Evolutionary conservation across 2,329 filamentous ascomycete genomes (phyloP), one percentile per base, ranked within the genome.

Genomic region (Alternaria sp.): DNA sequence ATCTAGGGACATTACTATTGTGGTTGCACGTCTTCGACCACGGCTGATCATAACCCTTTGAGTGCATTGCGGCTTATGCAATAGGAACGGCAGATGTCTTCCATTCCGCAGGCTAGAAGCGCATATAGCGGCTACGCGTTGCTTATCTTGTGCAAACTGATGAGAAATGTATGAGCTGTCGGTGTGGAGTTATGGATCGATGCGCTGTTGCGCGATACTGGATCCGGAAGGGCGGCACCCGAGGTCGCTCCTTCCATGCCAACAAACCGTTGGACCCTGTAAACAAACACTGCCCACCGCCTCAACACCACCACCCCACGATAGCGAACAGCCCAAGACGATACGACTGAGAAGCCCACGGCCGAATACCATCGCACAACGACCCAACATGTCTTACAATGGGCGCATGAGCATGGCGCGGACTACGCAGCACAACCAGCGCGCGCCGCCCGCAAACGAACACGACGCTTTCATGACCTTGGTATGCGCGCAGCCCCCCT

Each of bases 401-500:
- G 80, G 80, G 60, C 82, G 84, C 69, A 84, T 85, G 82, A 85
- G 84, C 71, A 84, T 82, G 74, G 84, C 82, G 70, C 77, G 74
- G 69, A 77, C 80, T 14, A 78, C 79, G 21, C 75, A 71, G 25
- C 76, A 73, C 75, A 83, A 77, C 58, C 76, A 75, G 73, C 81
- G 78, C 70, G 75, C 74, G 53, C 77, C 77, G 45, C 79, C 80
- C 50, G 78, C 81, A 15, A 80, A 84, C 49, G 82, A 84, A 58
- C 76, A 79, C 56, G 83, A 86, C 72, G 81, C 82, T 3, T 85
- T 85, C 74, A 85, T 85, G 83, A 84, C 80, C 50, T 68, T 85
- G 77, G 84, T 84, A 78, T 65, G 77, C 46, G 18, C 60, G 55
- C 8, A 28, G 5, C 43, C 37, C 14, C 11, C 15, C 3, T 45